Conservation (phyloP, 2,329 filamentous ascomycete species). For the Aspergillus sp. region DNA sequence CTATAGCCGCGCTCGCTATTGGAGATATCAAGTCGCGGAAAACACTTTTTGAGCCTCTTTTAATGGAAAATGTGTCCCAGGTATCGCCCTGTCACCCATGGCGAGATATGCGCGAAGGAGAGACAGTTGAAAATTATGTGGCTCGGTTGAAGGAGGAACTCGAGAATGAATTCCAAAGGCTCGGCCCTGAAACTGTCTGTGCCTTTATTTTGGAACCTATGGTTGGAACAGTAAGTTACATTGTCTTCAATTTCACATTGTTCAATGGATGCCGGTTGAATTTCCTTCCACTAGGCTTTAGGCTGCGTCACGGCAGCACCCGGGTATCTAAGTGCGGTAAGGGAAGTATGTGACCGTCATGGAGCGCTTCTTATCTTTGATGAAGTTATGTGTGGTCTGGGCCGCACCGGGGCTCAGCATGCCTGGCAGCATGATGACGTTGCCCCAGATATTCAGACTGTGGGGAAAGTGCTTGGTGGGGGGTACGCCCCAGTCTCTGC, state of each 20-base stretch:
- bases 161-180: conserved; percentile 57
- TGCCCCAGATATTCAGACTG: conserved; percentile 51
- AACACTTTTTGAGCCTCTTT: conserved; percentile 54
- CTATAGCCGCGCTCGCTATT: conserved; percentile 62
- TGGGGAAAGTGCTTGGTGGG: conserved; percentile 52
- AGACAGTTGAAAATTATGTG: conserved; percentile 55
- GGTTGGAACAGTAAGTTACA: conserved; percentile 51
- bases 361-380: conserved; percentile 68
- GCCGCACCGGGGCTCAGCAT: conserved; percentile 39
- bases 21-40: conserved; percentile 58
- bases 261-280: too few relatives aligned
- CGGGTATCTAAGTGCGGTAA: conserved; percentile 64
- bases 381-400: conserved; percentile 60
- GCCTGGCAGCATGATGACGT: conserved; percentile 52
- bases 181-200: conserved; percentile 61
- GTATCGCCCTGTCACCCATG: conserved; percentile 64
- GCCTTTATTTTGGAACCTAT: conserved; percentile 70
- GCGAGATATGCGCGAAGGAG: conserved; percentile 45
- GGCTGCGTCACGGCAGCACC: conserved; percentile 60
- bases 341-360: conserved; percentile 61
- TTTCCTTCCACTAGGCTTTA: conserved; percentile 27
- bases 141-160: conserved; percentile 57
- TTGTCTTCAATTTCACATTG: too few relatives aligned
- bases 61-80: conserved; percentile 50
- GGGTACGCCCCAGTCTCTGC: conserved; percentile 40